Base-by-base conservation (phyloP, 257 asterid genomes). In the Solanum appendiculatum region DNA sequence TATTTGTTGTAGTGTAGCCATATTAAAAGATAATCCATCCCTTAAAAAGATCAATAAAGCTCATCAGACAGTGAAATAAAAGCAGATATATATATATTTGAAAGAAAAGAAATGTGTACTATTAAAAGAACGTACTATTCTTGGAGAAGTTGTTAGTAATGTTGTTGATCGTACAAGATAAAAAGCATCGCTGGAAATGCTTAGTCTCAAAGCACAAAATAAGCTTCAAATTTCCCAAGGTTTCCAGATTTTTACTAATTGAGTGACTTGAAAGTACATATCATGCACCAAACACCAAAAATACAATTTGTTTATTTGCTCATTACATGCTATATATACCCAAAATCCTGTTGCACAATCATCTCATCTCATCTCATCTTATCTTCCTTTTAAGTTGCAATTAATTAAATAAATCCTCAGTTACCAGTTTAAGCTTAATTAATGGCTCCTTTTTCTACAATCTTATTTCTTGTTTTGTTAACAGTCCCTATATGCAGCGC, bases 241-340 rank as follows among this genome's bases (percentile, higher is more conserved):
- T 64, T 84, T 81, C 7, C 42, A 29, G 18, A 21, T 81, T 81
- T 14, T 46, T 21, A 23, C 48, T 73, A 37, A 83, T 87, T 78
- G 86, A 89, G 96, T 93, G 86, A 89, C 95, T 93, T 94, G 29
- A 90, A 94, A 94, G 98, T 86, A 83, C 51, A 73, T 37, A 73
- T 37, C 82, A 88, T 91, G 90, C 90, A 88, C 58, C 91, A 84
- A 86, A 85, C 86, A 64, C 68, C 37, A 56, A 48, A 72, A 75
- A 85, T 89, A n/a, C 73, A 73, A 7, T 40, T 70, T 36, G n/a
- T 75, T 56, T 72, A 63, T 82, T 82, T 72, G 29, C 21, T 63
- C 68, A 37, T 20, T 9, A 70, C 69, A 20, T 85, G 11, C 90
- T 91, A 93, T 92, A 93, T 88, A 92, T 83, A 89, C 86, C 54